Conservation (phyloP, 169 alveolate genomes). For the Plasmodium relictum region DNA sequence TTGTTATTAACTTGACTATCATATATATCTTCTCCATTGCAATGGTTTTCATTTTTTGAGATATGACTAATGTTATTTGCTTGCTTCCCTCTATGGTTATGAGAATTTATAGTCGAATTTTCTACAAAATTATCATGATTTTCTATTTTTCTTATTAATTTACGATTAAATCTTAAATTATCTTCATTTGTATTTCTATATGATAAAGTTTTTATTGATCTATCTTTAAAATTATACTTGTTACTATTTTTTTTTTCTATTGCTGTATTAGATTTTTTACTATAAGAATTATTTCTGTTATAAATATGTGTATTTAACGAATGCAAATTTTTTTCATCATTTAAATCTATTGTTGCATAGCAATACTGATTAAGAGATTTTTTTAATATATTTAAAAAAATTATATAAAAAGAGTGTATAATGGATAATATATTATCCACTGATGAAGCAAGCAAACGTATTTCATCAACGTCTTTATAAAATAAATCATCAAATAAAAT, state of each 20-base stretch:
- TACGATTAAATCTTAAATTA: conserved; percentile 10
- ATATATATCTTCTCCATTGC: not conserved
- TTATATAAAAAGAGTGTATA: conserved; percentile 66
- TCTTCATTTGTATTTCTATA: not conserved
- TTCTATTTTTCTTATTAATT: conserved; percentile 26
- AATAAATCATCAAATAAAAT: conserved; percentile 45
- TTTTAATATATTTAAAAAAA: conserved; percentile 71
- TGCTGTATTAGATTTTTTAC: not conserved
- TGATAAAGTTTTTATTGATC: not conserved
- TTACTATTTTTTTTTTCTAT: too few relatives aligned
- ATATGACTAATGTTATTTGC: not conserved
- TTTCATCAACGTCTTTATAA: conserved; percentile 68
- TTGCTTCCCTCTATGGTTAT: not conserved
- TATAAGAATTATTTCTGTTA: not conserved
- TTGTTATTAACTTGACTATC: not conserved
- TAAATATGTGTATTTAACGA: not conserved
- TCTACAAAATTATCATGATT: not conserved
- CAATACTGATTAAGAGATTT: conserved; percentile 55
- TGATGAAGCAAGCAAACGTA: conserved; percentile 56
- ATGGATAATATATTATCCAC: conserved; percentile 65
- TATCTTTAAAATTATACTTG: too few relatives aligned
- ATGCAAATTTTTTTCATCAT: conserved; percentile 29
- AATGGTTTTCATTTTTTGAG: not conserved
- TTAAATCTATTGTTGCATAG: conserved; percentile 64
- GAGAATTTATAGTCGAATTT: not conserved